A percentile compares a stretch with the other conserved stretches of the same genome.
Evolutionary conservation across 352 stramenopile genomes (phyloP).

Genomic region (Discostella stelligera): DNA sequence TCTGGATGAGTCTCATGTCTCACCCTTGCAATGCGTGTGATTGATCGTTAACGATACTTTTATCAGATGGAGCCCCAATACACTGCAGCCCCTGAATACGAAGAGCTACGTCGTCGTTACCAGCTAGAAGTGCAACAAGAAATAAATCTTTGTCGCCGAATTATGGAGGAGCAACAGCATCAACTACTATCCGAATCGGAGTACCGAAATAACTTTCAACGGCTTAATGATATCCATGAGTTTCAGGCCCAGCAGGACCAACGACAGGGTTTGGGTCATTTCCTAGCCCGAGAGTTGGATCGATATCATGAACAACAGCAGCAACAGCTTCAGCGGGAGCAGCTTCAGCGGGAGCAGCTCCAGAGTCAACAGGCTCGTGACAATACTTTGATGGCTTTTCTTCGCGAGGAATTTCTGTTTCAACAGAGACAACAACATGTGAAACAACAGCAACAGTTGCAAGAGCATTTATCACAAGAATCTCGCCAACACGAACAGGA

Average conservation of each 20-base stretch:
- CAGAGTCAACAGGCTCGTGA: constrained; percentile 23
- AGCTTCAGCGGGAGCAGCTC: constrained; percentile 18
- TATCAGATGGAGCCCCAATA: constrained; percentile 37
- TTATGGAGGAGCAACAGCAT: constrained; percentile 43
- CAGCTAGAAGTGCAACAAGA: constrained; percentile 51
- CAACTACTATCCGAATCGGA: constrained; percentile 42
- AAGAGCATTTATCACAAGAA: constrained; percentile 29
- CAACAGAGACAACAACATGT: constrained; percentile 38
- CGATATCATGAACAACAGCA: constrained; percentile 30
- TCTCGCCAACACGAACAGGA: constrained; percentile 38
- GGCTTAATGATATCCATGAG: constrained; percentile 45
- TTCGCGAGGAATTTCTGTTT: constrained; percentile 40
- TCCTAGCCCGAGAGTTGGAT: constrained; percentile 31
- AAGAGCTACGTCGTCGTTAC: constrained; percentile 32
- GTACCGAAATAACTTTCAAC: constrained; percentile 40
- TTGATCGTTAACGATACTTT: constrained; percentile 9
- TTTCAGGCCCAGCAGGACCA: constrained; percentile 41
- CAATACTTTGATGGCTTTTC: constrained; percentile 23
- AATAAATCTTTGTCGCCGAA: constrained; percentile 41
- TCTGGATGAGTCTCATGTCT: too few species aligned
- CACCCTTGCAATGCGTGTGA: not conserved
- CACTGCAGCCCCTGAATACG: constrained; percentile 39
- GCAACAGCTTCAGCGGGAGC: constrained; percentile 17
- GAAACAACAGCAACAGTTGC: constrained; percentile 49
- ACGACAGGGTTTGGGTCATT: constrained; percentile 34